A percentile compares a stretch with the other conserved stretches of the same genome.
Conservation (phyloP, 768 basidiomycete species). For the Lactarius tabidus region DNA sequence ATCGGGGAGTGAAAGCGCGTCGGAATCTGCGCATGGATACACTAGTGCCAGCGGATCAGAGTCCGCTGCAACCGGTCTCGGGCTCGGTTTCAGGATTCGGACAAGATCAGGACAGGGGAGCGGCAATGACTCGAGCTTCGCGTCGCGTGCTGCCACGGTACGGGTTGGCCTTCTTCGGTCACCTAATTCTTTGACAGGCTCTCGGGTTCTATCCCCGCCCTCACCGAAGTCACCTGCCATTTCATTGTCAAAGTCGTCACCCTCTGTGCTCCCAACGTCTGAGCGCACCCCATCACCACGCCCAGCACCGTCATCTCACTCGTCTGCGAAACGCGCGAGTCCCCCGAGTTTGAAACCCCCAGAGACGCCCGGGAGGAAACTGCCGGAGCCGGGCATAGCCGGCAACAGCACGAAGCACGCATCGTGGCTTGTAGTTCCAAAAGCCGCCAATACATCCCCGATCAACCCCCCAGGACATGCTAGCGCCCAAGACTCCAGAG, state of each 20-base stretch:
- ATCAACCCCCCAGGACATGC: background rate
- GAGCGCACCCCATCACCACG: slow-evolving; percentile 6
- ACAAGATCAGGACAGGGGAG: slow-evolving; percentile 8
- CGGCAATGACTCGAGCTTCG: background rate
- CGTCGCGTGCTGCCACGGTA: slow-evolving; percentile 12
- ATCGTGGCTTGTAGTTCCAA: slow-evolving; percentile 22
- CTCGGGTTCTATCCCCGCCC: slow-evolving; percentile 6
- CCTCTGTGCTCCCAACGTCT: slow-evolving; percentile 8
- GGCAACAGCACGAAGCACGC: slow-evolving; percentile 13
- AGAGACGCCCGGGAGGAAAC: background rate
- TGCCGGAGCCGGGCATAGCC: slow-evolving; percentile 1
- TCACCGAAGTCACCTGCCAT: slow-evolving; percentile 4
- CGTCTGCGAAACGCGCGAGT: slow-evolving; percentile 13
- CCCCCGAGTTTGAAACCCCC: slow-evolving; percentile 7
- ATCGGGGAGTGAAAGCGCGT: slow-evolving; percentile 22
- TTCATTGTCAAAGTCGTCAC: slow-evolving; percentile 3
- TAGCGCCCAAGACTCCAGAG: slow-evolving; percentile 4
- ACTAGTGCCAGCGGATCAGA: slow-evolving; percentile 22
- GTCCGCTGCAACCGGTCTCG: slow-evolving; percentile 20
- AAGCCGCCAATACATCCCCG: background rate
- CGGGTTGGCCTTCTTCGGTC: slow-evolving; percentile 21
- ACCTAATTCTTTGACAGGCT: slow-evolving; percentile 9
- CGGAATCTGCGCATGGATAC: slow-evolving; percentile 19
- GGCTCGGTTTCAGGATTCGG: slow-evolving; percentile 23
- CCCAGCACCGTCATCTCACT: background rate